Evolutionary conservation across 805 yeast genomes (phyloP).

Genomic region (Spathaspora girioi): DNA sequence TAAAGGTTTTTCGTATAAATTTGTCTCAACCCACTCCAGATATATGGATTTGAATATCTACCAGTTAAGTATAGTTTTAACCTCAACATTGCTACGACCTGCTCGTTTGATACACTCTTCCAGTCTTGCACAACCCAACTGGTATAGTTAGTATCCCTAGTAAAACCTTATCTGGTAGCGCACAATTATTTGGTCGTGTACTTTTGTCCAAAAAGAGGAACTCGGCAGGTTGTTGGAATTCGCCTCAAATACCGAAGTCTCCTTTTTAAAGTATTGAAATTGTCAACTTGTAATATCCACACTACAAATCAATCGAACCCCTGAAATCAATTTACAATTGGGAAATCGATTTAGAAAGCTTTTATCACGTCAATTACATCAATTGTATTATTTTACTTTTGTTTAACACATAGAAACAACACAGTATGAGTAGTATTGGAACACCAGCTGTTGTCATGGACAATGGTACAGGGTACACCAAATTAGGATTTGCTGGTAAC

Average conservation of each 20-base stretch:
- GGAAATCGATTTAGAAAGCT: background rate
- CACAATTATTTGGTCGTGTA: background rate
- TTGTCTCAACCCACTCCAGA: no score
- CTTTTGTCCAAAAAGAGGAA: background rate
- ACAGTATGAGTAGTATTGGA: conserved; percentile 55
- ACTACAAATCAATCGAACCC: no score
- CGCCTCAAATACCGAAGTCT: background rate
- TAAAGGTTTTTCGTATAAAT: background rate
- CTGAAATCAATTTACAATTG: background rate
- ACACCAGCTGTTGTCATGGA: conserved; percentile 97
- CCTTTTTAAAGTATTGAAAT: no score
- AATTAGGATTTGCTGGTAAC: conserved; percentile 97
- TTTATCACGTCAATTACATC: background rate
- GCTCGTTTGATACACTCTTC: no score
- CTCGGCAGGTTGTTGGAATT: background rate
- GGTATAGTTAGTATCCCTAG: no score
- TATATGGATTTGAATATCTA: no score
- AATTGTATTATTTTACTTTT: background rate
- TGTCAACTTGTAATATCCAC: background rate
- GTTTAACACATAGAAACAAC: background rate
- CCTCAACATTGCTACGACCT: no score
- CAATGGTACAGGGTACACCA: conserved; percentile 97
- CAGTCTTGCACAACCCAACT: no score
- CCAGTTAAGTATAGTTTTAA: no score
- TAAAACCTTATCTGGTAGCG: background rate